These are phyloP conservation scores for Guyanaporus albipodus DNA, from an alignment of 768 basidiomycete species.

Conservation along the genomic window DNA sequence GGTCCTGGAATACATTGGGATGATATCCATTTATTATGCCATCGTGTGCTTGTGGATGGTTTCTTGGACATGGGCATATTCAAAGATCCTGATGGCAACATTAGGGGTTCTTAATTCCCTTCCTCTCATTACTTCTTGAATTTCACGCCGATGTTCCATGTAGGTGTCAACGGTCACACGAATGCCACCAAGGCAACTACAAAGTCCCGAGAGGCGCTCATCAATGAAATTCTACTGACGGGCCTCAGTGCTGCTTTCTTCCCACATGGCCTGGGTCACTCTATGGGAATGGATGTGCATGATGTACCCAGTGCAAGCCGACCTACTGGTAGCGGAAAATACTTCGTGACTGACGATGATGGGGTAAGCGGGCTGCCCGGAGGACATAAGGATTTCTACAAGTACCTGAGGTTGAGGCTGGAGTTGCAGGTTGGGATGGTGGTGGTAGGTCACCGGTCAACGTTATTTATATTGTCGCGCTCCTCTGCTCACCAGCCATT, in stretches of 20 bases:
- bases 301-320: constrained; percentile 84
- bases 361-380: constrained; percentile 56
- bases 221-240: constrained; percentile 61
- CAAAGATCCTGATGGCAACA: constrained; percentile 50
- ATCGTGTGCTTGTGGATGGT: constrained; percentile 74
- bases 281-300: constrained; percentile 91
- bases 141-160: background rate
- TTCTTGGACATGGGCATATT: constrained; percentile 87
- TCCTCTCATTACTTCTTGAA: background rate
- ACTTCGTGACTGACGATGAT: constrained; percentile 72
- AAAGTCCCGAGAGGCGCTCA: constrained; percentile 16
- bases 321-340: constrained; percentile 52
- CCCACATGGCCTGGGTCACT: constrained; percentile 92
- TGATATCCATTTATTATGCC: constrained; percentile 76
- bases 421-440: constrained; percentile 80
- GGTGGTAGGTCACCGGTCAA: constrained; percentile 61
- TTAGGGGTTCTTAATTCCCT: constrained; percentile 7
- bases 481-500: background rate
- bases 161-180: constrained; percentile 5
- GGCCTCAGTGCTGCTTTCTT: constrained; percentile 86
- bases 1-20: constrained; percentile 90
- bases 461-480: background rate
- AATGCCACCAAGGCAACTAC: background rate
- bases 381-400: constrained; percentile 69
- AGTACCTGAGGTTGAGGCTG: constrained; percentile 73